Evolutionary conservation across 257 asterid genomes (phyloP).

Genomic region (Fraxinus cuspidata): DNA sequence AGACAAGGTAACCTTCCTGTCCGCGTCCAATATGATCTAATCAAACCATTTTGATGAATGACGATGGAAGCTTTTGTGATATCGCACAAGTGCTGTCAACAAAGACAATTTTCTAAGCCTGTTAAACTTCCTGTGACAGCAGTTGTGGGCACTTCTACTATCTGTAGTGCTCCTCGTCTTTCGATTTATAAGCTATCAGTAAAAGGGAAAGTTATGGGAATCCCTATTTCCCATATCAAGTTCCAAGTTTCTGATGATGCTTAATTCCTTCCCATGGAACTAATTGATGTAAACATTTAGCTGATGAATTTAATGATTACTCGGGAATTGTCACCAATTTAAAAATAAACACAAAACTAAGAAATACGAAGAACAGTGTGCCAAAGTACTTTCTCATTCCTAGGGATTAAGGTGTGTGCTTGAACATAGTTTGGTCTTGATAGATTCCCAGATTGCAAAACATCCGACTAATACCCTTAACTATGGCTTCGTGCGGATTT

Average conservation of each 20-base stretch:
- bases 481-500: not conserved
- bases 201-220: not conserved
- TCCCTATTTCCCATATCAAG: not conserved
- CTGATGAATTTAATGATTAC: not conserved
- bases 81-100: not conserved
- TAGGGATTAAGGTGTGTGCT: not conserved
- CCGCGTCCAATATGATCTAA: not conserved
- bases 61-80: not conserved
- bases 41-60: not conserved
- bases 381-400: not conserved
- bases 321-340: not conserved
- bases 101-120: not conserved
- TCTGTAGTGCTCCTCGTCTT: not conserved
- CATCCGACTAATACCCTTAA: not conserved
- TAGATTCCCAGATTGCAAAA: not conserved
- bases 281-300: not conserved
- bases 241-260: not conserved
- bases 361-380: not conserved
- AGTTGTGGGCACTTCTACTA: too few species aligned
- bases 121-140: not conserved
- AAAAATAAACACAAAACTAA: not conserved
- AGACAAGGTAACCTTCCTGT: slow-evolving; percentile 45
- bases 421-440: not conserved
- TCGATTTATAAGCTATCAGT: not conserved
- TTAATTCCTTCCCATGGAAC: not conserved